A percentile compares a stretch with the other conserved stretches of the same genome.
Evolutionary conservation across 176 grass and related monocot genomes (phyloP).

Genomic region (Luzula sylvatica): DNA sequence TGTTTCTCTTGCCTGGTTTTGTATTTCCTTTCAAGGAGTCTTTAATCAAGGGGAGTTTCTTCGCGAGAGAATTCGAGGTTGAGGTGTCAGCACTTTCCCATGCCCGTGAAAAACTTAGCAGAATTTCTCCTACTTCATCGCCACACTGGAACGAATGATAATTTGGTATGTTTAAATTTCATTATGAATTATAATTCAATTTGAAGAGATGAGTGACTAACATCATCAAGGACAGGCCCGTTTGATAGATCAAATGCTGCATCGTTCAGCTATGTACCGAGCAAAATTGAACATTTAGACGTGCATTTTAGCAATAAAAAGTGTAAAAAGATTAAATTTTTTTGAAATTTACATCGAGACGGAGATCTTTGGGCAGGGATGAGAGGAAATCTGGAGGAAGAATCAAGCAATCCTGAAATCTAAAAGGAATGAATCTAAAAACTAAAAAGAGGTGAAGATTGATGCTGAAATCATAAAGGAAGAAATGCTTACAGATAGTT

Average conservation of each 20-base stretch:
- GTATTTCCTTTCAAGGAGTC: constrained; percentile 39
- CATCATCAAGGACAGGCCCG: constrained; percentile 70
- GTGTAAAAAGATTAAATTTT: background rate
- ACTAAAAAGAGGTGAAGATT: no score
- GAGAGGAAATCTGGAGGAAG: constrained; percentile 64
- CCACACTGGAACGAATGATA: constrained; percentile 43
- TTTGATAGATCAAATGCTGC: constrained; percentile 92
- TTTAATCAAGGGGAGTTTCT: constrained; percentile 51
- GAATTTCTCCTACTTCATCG: constrained; percentile 53
- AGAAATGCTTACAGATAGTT: constrained; percentile 32
- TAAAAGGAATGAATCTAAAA: background rate
- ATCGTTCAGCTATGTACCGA: constrained; percentile 60
- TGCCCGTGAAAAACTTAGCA: constrained; percentile 60
- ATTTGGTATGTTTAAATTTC: background rate
- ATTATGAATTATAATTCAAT: background rate
- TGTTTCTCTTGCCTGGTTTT: constrained; percentile 80
- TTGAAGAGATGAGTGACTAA: constrained; percentile 7
- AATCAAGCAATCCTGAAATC: constrained; percentile 42
- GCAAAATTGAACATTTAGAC: background rate
- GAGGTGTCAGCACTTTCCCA: constrained; percentile 69
- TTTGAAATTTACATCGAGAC: constrained; percentile 35
- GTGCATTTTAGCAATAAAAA: background rate
- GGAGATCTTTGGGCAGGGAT: constrained; percentile 54
- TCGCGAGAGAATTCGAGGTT: constrained; percentile 47
- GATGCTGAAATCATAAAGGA: no score